Conservation (phyloP, 257 asterid species). For the Cruciata laevipes region DNA sequence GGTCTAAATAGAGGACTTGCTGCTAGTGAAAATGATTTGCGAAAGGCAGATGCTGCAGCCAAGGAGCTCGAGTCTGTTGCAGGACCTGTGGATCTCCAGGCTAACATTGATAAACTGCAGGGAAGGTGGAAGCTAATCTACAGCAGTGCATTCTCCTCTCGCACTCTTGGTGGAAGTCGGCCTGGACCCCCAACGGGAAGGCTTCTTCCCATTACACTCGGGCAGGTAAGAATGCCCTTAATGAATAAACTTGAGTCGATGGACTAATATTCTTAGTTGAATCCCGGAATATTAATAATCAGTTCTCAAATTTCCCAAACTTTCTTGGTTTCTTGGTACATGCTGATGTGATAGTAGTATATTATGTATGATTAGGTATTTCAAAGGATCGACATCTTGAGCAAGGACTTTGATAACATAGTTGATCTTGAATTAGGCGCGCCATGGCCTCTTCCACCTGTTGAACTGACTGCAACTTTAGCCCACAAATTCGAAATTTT, state of each 20-base stretch:
- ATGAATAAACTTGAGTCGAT: neutral
- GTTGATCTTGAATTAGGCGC: conserved; percentile 83
- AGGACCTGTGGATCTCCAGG: conserved; percentile 56
- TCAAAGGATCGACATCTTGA: conserved; percentile 79
- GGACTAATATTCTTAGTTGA: neutral
- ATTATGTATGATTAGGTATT: conserved; percentile 46
- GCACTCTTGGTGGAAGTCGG: conserved; percentile 95
- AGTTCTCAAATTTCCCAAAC: too few relatives aligned
- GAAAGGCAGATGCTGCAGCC: conserved; percentile 68
- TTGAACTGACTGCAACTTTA: conserved; percentile 78
- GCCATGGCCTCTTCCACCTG: conserved; percentile 90
- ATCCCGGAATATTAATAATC: neutral
- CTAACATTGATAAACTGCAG: conserved; percentile 65
- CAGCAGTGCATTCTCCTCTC: conserved; percentile 89
- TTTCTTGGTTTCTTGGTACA: neutral
- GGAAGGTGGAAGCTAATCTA: conserved; percentile 88
- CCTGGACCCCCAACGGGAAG: conserved; percentile 97
- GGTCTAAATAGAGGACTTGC: conserved; percentile 97
- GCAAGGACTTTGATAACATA: conserved; percentile 88
- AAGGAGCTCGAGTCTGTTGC: conserved; percentile 69
- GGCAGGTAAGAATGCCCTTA: conserved; percentile 45
- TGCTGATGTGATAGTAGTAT: conserved; percentile 7
- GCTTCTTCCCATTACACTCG: conserved; percentile 90
- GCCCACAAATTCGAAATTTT: conserved; percentile 83
- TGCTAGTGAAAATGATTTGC: conserved; percentile 68